Evolutionary conservation across 495 filamentous ascomycete genomes (phyloP), one percentile per base, ranked within the genome.

Genomic region (Aspergillus funiculosus): DNA sequence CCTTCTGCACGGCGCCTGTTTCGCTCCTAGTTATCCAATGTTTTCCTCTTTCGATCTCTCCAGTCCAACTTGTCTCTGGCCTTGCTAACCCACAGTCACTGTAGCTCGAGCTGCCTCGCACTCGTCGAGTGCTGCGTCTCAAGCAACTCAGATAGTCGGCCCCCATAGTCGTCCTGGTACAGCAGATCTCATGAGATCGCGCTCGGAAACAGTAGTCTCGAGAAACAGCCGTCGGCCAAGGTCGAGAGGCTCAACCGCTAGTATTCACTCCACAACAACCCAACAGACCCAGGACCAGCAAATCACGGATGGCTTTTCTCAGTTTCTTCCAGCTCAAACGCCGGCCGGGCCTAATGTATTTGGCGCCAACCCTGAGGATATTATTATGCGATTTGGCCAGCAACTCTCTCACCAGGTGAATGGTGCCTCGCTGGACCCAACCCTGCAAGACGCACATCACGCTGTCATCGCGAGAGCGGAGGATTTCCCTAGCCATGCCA

Each of bases 241-340:
- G 24, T 95, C 89, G 21, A 74, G 87, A 66, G 88, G 84, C 28
- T 95, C 89, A 32, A 92, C 88, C 4, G 80, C 86, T n/a, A 91
- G 87, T 40, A 78, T 82, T 10, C 84, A 82, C 50, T 89, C 82
- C 51, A 75, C 72, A 57, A 72, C 76, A 5, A 84, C 82, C 24
- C 85, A 85, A 51, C 75, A 83, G 34, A 76, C 75, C 29, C 69
- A 84, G 20, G 81, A 86, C 28, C 79, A 81, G 43, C 75, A 80
- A 51, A 59, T 74, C 25, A 57, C 71, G 48, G 73, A 74, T 44
- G 59, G 55, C 18, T 71, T 72, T 26, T 57, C 73, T 13, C 72
- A 71, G 26, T 72, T 76, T 48, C 71, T 79, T 51, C 55, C 69
- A n/a, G 60, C 74, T 4, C 78, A 81, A 56, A 75, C 77, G 64